These are phyloP conservation scores for Fragaria iinumae DNA, from an alignment of 306 rosid species.

Conservation along the genomic window DNA sequence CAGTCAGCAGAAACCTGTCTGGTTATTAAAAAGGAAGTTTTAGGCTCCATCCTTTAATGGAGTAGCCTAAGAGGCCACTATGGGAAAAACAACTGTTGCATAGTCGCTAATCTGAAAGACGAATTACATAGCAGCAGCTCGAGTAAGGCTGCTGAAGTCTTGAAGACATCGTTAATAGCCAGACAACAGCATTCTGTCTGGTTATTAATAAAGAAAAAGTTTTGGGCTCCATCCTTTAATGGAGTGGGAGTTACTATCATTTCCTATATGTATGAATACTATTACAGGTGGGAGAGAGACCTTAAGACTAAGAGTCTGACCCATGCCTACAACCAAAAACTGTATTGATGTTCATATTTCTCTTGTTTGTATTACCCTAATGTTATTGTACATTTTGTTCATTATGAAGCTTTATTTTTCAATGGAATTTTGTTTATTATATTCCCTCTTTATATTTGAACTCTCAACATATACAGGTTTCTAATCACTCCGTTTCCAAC, in stretches of 20 bases:
- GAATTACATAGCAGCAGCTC: neutral
- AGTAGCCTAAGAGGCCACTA: neutral
- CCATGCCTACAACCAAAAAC: neutral
- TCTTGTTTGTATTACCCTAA: constrained; percentile 5
- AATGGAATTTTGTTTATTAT: neutral
- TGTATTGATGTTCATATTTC: neutral
- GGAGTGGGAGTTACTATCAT: neutral
- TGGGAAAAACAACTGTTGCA: neutral
- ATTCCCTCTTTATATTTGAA: neutral
- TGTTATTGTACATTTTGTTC: neutral
- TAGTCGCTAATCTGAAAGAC: neutral
- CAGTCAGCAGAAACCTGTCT: neutral
- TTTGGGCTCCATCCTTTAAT: neutral
- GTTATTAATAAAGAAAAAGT: neutral
- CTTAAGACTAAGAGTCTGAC: neutral
- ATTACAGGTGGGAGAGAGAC: neutral
- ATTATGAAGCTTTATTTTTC: neutral
- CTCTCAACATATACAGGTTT: neutral
- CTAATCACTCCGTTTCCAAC: neutral
- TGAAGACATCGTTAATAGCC: neutral
- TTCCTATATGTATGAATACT: neutral
- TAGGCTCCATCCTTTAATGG: neutral
- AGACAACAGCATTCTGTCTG: neutral
- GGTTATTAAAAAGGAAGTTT: neutral
- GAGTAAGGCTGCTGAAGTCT: neutral